A percentile compares a stretch with the other conserved stretches of the same genome.
These are phyloP conservation scores for Terana coerulea DNA, from an alignment of 768 basidiomycete species.

Conservation along the genomic window DNA sequence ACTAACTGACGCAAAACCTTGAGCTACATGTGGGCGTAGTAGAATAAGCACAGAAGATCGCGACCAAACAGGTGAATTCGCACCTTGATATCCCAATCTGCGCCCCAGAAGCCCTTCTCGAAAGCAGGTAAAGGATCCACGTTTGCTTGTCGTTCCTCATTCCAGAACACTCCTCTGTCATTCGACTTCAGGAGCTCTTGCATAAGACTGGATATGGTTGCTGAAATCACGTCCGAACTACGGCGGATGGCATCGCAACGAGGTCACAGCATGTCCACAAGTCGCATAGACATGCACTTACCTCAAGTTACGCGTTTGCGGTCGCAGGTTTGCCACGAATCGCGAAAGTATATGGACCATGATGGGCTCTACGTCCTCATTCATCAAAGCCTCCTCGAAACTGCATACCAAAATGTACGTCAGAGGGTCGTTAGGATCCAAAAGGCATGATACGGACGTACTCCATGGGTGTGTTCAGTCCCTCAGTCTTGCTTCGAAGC, in stretches of 20 bases:
- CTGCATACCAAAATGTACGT: slow-evolving; percentile 38
- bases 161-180: slow-evolving; percentile 79
- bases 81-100: slow-evolving; percentile 83
- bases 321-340: slow-evolving; percentile 79
- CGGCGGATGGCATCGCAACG: slow-evolving; percentile 26
- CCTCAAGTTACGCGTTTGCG: slow-evolving; percentile 89
- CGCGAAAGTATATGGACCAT: slow-evolving; percentile 69
- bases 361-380: slow-evolving; percentile 66
- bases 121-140: slow-evolving; percentile 68
- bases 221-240: slow-evolving; percentile 79
- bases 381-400: slow-evolving; percentile 75
- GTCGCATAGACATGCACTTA: slow-evolving; percentile 41
- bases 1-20: slow-evolving; percentile 81
- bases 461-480: slow-evolving; percentile 81
- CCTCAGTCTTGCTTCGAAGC: slow-evolving; percentile 71
- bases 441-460: slow-evolving; percentile 38
- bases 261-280: slow-evolving; percentile 27
- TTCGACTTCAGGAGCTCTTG: slow-evolving; percentile 69
- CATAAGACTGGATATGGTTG: slow-evolving; percentile 65
- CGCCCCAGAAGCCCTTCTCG: slow-evolving; percentile 72
- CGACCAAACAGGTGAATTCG: slow-evolving; percentile 31
- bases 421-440: slow-evolving; percentile 26
- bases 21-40: slow-evolving; percentile 52
- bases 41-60: slow-evolving; percentile 21
- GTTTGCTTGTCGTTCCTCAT: slow-evolving; percentile 62